Evolutionary conservation across 352 stramenopile genomes (phyloP), one percentile per base, ranked within the genome.

Genomic region (Pythium inflatum): DNA sequence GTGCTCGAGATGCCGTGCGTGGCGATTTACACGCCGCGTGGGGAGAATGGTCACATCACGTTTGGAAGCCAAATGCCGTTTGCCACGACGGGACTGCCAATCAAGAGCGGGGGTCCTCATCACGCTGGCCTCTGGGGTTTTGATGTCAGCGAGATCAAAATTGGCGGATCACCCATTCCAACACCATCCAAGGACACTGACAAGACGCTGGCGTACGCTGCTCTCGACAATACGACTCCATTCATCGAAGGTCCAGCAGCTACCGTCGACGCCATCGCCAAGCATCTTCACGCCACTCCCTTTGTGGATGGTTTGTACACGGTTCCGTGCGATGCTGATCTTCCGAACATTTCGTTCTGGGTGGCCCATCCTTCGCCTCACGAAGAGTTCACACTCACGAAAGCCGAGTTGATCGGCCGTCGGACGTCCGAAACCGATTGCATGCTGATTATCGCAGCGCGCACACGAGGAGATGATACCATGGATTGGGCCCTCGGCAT

Each of bases 401-500:
- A 33, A 20, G 14, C 12, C n/a, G 55, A 62, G 11, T 38, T 62
- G 14, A 22, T 62, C 3, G 55, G 55, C 16, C 12, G 8, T 1
- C 55, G 41, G n/a, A n/a, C n/a, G n/a, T n/a, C n/a, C n/a, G n/a
- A n/a, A n/a, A n/a, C n/a, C n/a, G n/a, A n/a, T n/a, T n/a, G n/a
- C n/a, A n/a, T n/a, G n/a, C n/a, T n/a, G n/a, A n/a, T n/a, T n/a
- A n/a, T n/a, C n/a, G n/a, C n/a, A n/a, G n/a, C n/a, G n/a, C n/a
- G n/a, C n/a, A n/a, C n/a, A n/a, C n/a, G n/a, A n/a, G n/a, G n/a
- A n/a, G n/a, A n/a, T n/a, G 46, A 54, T 11, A 5, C 45, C 50
- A 31, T 38, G 36, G 34, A 62, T 24, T 62, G 55, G 55, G 41
- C 5, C 22, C 55, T 62, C 22, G 55, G 55, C 16, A 9, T 50